These are phyloP conservation scores for Xylaria intraflava DNA, from an alignment of 495 filamentous ascomycete genomes.

Conservation along the genomic window DNA sequence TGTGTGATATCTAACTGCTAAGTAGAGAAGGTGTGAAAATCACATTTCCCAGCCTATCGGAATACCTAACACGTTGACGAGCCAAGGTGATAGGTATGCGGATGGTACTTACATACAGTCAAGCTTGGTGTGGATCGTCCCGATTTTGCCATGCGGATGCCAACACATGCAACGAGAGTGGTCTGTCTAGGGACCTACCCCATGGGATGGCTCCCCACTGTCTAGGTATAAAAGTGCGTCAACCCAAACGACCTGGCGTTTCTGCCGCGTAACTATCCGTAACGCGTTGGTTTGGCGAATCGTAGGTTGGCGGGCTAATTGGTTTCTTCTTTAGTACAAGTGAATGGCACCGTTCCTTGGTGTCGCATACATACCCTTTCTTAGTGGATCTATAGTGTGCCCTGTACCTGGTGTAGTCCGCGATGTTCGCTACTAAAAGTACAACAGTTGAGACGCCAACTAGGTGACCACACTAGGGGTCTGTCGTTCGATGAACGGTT, in stretches of 20 bases:
- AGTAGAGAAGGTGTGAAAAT: background rate
- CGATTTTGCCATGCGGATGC: slow-evolving; percentile 17
- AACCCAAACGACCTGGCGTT: slow-evolving; percentile 17
- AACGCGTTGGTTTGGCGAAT: slow-evolving; percentile 17
- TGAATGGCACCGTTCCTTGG: no score
- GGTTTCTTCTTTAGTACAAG: background rate
- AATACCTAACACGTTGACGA: background rate
- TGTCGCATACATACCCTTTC: no score
- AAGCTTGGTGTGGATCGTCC: slow-evolving; percentile 10
- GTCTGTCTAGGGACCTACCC: slow-evolving; percentile 8
- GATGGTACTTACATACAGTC: no score
- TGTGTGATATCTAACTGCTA: background rate
- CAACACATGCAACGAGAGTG: slow-evolving; percentile 21
- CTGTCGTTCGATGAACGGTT: background rate
- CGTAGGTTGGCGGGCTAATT: slow-evolving; percentile 11
- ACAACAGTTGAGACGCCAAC: background rate
- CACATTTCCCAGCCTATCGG: background rate
- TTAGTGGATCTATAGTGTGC: no score
- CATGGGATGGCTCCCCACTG: slow-evolving; percentile 14
- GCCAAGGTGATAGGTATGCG: slow-evolving; percentile 1
- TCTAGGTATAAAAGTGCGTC: slow-evolving; percentile 10
- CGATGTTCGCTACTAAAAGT: no score
- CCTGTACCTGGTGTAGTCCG: no score
- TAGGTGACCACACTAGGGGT: background rate
- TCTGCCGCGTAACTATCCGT: slow-evolving; percentile 20